These are phyloP conservation scores for Capronia coronata DNA, from an alignment of 2,329 filamentous ascomycete species.

Conservation along the genomic window DNA sequence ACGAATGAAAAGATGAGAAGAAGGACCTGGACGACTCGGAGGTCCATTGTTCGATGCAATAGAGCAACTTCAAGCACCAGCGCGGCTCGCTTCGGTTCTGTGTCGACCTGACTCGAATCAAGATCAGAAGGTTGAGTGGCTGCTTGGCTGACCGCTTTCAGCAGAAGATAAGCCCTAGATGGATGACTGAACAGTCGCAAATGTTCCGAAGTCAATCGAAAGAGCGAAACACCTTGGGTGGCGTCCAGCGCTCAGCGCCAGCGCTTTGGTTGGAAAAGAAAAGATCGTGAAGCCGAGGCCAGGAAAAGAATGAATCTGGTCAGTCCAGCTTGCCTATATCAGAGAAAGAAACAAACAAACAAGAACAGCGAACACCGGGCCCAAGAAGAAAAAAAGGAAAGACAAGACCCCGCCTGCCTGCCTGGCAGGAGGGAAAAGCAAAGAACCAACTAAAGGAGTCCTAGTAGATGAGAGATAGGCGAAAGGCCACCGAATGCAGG, in stretches of 20 bases:
- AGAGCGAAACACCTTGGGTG: neutral
- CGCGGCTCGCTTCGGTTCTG: neutral
- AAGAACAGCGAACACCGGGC: too few species aligned
- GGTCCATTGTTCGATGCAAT: constrained; percentile 13
- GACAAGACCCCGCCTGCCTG: neutral
- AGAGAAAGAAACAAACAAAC: constrained; percentile 8
- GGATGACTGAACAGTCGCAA: neutral
- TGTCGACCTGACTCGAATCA: neutral
- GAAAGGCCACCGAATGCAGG: neutral
- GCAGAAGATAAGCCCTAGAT: neutral
- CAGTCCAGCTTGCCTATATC: constrained; percentile 10
- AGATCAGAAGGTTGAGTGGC: neutral
- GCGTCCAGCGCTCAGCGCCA: constrained; percentile 25
- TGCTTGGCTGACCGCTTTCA: neutral
- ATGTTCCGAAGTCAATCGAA: neutral
- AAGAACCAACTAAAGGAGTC: too few species aligned
- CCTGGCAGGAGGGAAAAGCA: neutral
- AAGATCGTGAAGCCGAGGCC: constrained; percentile 4
- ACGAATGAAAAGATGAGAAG: constrained; percentile 17
- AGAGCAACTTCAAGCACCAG: neutral
- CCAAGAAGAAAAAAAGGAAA: neutral
- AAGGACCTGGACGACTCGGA: constrained; percentile 18
- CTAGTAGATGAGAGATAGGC: neutral
- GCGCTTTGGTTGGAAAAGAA: constrained; percentile 10
- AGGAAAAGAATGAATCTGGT: constrained; percentile 14